Evolutionary conservation across 441 rosid species (phyloP).

Genomic region (Populus hybrid): DNA sequence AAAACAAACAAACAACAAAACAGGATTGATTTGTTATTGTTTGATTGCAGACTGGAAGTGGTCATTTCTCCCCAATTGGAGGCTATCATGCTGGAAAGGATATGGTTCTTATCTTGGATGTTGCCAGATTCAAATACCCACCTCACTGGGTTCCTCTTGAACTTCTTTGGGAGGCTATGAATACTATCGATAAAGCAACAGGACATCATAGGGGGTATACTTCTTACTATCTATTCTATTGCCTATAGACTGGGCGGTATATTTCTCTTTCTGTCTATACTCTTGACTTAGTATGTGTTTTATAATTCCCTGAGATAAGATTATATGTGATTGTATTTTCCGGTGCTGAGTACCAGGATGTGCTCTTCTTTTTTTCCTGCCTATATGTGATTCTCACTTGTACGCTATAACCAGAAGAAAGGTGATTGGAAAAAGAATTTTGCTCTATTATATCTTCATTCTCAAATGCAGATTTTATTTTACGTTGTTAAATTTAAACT

Average conservation of each 20-base stretch:
- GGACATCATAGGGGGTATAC: conserved; percentile 35
- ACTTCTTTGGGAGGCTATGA: conserved; percentile 54
- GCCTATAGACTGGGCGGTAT: background rate
- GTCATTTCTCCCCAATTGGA: conserved; percentile 50
- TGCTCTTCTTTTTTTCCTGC: too few species aligned
- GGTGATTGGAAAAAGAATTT: background rate
- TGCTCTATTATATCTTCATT: background rate
- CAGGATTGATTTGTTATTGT: background rate
- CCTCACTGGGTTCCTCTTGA: conserved; percentile 50
- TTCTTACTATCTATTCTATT: background rate
- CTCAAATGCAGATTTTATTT: background rate
- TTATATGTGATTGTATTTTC: too few species aligned
- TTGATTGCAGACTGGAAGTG: conserved; percentile 37
- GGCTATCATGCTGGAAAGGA: conserved; percentile 41
- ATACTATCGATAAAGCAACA: conserved; percentile 29
- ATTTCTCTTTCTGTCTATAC: background rate
- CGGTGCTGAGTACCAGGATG: too few species aligned
- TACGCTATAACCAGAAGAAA: background rate
- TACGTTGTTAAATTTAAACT: background rate
- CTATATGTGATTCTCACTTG: too few species aligned
- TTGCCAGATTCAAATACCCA: conserved; percentile 46
- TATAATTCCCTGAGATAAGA: too few species aligned
- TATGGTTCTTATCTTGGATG: conserved; percentile 47
- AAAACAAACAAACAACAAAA: background rate
- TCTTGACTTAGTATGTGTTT: background rate